Percentiles rank a stretch among this genome's conserved stretches.
Evolutionary conservation across 768 basidiomycete species (phyloP).

Genomic region (Mycena vitilis): DNA sequence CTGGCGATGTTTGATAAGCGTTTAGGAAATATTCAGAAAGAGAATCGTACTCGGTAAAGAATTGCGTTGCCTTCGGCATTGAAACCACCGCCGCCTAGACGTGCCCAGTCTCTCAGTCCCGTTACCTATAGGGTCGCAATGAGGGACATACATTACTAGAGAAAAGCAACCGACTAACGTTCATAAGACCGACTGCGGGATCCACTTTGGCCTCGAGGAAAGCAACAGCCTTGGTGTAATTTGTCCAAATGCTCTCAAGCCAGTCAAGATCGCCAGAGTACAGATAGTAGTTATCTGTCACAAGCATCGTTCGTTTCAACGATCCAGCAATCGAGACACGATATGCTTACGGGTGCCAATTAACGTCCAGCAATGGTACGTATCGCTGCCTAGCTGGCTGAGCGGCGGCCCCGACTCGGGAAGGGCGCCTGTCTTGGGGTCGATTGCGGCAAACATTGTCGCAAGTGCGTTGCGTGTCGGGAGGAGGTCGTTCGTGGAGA

Average conservation of each 20-base stretch:
- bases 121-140: conserved; percentile 46
- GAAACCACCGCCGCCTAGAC: conserved; percentile 65
- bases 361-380: conserved; percentile 71
- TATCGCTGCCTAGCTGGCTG: conserved; percentile 60
- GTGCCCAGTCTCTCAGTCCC: conserved; percentile 68
- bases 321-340: neutral
- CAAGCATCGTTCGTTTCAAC: too few species aligned
- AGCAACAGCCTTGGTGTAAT: conserved; percentile 67
- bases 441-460: conserved; percentile 67
- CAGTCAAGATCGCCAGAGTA: conserved; percentile 65
- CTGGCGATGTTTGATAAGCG: conserved; percentile 41
- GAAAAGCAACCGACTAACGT: conserved; percentile 38
- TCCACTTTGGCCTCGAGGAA: conserved; percentile 67
- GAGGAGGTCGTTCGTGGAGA: conserved; percentile 69
- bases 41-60: conserved; percentile 54
- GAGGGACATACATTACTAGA: too few species aligned
- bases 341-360: conserved; percentile 60
- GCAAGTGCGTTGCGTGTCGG: conserved; percentile 67
- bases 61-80: conserved; percentile 70
- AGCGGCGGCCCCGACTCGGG: conserved; percentile 65
- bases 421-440: conserved; percentile 64
- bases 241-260: conserved; percentile 63
- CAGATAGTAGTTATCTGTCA: conserved; percentile 64
- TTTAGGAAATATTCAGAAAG: conserved; percentile 1
- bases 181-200: conserved; percentile 56